Evolutionary conservation across 192 early-diverging fungal genomes (phyloP), one percentile per base, ranked within the genome.

Genomic region (Backusella tuberculispora): DNA sequence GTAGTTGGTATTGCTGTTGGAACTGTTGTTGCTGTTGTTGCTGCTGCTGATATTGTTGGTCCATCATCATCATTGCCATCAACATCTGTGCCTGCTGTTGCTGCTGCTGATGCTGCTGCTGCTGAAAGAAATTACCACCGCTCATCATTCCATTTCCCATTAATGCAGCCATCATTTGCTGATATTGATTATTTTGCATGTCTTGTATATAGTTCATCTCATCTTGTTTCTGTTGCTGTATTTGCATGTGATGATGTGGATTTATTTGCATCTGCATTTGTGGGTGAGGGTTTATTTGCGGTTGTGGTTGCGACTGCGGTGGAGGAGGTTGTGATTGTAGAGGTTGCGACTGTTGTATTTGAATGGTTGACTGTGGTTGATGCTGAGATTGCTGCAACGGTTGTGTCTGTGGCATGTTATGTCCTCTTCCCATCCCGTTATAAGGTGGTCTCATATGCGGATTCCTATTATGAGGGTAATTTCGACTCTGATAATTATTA

Each of bases 261-360:
- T 60, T 60, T 26, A 60, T 12, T 60, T 60, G 53, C 53, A 60
- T 60, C 21, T 60, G 21, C 21, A 26, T 60, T 60, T 60, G 53
- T 60, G 53, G 53, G 12, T 24, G 21, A 0, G 24, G 1, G 42
- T 43, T 9, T 43, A 43, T 43, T 6, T 43, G 42, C 10, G 42
- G 42, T 43, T 43, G 42, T 4, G 42, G 42, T 43, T 43, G 42
- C 10, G 42, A 4, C 10, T 43, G 42, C 29, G 29, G 29, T 9
- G 1, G 42, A 4, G 6, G 42, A 43, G 42, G 10, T 43, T 43
- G 42, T 10, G 6, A 10, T 9, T 53, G 48, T n/a, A 3, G 48
- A 1, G 9, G 53, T 3, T 60, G 53, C 53, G 10, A 19, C 0
- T 17, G 53, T 26, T 60, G 53, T 60, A 53, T 53, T 10, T 53